Conservation (phyloP, 208 protist genomes). For the Herpetomonas tarakana region DNA sequence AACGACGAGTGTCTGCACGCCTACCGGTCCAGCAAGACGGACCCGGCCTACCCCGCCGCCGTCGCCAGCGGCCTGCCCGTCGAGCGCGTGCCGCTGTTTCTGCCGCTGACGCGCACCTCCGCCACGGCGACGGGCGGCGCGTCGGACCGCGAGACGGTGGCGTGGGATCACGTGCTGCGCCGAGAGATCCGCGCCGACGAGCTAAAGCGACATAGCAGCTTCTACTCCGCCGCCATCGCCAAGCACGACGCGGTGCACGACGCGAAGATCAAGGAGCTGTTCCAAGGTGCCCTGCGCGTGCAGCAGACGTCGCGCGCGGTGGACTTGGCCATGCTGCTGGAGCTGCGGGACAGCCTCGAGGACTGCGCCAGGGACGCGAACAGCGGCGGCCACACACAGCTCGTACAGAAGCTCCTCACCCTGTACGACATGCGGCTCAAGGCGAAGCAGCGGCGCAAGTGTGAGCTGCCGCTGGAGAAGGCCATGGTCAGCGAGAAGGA, state of each 20-base stretch:
- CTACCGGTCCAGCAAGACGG: constrained; percentile 58
- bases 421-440: constrained; percentile 69
- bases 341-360: constrained; percentile 79
- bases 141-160: constrained; percentile 21
- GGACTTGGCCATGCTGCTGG: constrained; percentile 76
- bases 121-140: constrained; percentile 13
- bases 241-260: constrained; percentile 78
- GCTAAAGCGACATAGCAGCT: constrained; percentile 63
- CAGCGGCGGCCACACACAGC: constrained; percentile 40
- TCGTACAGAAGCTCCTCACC: constrained; percentile 69
- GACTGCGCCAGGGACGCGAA: constrained; percentile 66
- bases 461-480: constrained; percentile 65
- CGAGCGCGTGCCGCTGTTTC: constrained; percentile 56
- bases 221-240: constrained; percentile 70
- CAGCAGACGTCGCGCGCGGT: constrained; percentile 75
- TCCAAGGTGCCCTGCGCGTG: constrained; percentile 49
- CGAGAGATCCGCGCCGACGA: constrained; percentile 74
- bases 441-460: constrained; percentile 53
- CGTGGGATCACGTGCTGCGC: constrained; percentile 69
- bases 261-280: constrained; percentile 70
- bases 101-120: constrained; percentile 54
- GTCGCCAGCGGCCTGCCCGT: constrained; percentile 58
- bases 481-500: constrained; percentile 53
- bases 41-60: constrained; percentile 69
- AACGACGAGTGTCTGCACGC: constrained; percentile 62